Conservation (phyloP, 345 rosid genomes). For the Citrus hindsii region DNA sequence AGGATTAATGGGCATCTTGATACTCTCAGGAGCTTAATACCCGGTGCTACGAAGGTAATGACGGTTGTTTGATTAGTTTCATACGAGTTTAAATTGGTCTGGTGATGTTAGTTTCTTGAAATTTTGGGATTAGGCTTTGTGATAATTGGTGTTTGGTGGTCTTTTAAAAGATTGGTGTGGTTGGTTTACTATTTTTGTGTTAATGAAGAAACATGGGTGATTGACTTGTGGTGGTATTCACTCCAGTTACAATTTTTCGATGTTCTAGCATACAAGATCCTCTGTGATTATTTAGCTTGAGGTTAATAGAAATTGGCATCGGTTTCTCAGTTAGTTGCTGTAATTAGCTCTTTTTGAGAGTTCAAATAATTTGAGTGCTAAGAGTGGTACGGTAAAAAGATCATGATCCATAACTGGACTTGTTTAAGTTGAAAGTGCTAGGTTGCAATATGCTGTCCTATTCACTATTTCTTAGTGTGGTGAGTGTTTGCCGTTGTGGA, state of each 20-base stretch:
- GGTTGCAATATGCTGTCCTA: too few species aligned
- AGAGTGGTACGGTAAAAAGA: not conserved
- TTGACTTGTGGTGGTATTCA: not conserved
- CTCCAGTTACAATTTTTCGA: not conserved
- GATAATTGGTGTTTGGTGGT: not conserved
- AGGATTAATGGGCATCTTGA: conserved; percentile 51
- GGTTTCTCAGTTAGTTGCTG: not conserved
- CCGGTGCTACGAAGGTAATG: conserved; percentile 41
- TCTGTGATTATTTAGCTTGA: not conserved
- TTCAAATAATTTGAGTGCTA: not conserved
- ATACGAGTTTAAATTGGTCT: not conserved
- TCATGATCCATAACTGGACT: not conserved
- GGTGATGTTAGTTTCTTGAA: not conserved
- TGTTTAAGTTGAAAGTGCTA: not conserved
- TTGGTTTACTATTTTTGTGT: not conserved
- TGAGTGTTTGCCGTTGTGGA: not conserved
- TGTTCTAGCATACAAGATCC: not conserved
- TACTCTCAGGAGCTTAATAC: conserved; percentile 46
- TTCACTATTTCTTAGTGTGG: not conserved
- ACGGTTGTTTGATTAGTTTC: not conserved
- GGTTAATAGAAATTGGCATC: not conserved
- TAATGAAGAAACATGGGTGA: not conserved
- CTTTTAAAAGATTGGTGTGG: not conserved
- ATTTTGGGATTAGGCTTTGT: not conserved
- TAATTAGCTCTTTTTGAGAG: not conserved